Evolutionary conservation across 257 asterid genomes (phyloP).

Genomic region (Solanum clarkiae): DNA sequence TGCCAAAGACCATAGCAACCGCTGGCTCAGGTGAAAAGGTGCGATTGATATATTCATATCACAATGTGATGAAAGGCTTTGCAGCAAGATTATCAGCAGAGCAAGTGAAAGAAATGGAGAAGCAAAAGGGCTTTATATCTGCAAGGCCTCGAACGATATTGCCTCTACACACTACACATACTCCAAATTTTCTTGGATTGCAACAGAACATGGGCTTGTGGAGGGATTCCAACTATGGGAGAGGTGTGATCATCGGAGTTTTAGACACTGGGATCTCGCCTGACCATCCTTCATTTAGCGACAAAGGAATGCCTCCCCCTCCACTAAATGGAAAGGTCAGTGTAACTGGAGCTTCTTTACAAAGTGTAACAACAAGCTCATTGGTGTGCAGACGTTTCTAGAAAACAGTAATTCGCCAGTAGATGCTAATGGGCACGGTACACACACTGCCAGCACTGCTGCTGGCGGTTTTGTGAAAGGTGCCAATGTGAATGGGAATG

Average conservation of each 20-base stretch:
- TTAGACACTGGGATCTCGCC: conserved; percentile 31
- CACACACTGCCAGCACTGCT: conserved; percentile 40
- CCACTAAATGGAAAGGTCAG: conserved; percentile 33
- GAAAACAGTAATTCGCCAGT: not conserved
- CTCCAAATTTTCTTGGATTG: conserved; percentile 37
- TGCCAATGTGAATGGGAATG: conserved; percentile 31
- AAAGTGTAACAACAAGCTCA: conserved; percentile 34
- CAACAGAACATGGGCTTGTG: conserved; percentile 32
- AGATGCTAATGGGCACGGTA: conserved; percentile 36
- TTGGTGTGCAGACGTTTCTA: conserved; percentile 24
- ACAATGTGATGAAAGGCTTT: conserved; percentile 27
- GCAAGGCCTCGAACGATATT: conserved; percentile 13
- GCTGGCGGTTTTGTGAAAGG: conserved; percentile 42
- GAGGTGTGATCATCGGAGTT: conserved; percentile 40
- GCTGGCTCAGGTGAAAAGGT: not conserved
- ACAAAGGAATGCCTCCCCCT: conserved; percentile 39
- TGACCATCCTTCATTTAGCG: conserved; percentile 34
- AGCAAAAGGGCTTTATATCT: conserved; percentile 11
- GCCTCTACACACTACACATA: conserved; percentile 28
- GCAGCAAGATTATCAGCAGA: conserved; percentile 29
- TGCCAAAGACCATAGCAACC: conserved; percentile 3
- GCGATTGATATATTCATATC: conserved; percentile 17
- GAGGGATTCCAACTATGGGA: conserved; percentile 33
- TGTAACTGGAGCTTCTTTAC: conserved; percentile 10
- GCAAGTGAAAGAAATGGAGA: conserved; percentile 19